Evolutionary conservation across 2,329 filamentous ascomycete species (phyloP).

Genomic region (Onygenales sp.): DNA sequence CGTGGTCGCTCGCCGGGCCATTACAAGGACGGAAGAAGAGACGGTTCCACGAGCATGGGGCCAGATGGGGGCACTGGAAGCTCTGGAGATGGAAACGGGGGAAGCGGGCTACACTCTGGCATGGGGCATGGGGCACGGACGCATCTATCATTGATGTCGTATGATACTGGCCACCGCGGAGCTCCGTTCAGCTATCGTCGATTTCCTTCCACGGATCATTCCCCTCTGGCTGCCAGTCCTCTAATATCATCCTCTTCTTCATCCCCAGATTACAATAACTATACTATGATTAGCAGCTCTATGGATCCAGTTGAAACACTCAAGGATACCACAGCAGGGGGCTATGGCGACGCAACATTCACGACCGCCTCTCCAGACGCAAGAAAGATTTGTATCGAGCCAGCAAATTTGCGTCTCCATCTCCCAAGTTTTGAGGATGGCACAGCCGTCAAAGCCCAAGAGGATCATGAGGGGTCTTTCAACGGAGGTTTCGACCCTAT

Average conservation of each 20-base stretch:
- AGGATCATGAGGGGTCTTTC: constrained; percentile 17
- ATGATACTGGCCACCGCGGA: constrained; percentile 24
- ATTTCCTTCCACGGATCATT: constrained; percentile 26
- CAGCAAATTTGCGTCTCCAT: constrained; percentile 15
- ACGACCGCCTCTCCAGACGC: constrained; percentile 14
- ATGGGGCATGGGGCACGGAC: constrained; percentile 22
- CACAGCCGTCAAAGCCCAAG: constrained; percentile 15
- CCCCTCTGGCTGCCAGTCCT: constrained; percentile 29
- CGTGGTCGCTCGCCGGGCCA: constrained; percentile 74
- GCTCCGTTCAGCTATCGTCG: constrained; percentile 29
- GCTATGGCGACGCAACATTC: constrained; percentile 25
- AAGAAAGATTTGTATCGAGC: constrained; percentile 16
- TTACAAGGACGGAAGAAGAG: constrained; percentile 61
- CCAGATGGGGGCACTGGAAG: constrained; percentile 52
- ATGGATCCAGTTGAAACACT: constrained; percentile 32
- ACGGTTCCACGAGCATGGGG: constrained; percentile 62
- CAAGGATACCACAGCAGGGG: constrained; percentile 23
- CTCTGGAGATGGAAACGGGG: constrained; percentile 22
- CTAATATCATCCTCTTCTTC: constrained; percentile 29
- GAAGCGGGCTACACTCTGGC: constrained; percentile 20
- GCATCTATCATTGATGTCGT: constrained; percentile 25
- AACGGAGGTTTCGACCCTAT: constrained; percentile 24
- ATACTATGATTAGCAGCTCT: constrained; percentile 27
- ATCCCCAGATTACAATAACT: constrained; percentile 27
- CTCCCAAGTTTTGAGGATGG: constrained; percentile 21